These are phyloP conservation scores for Globisporangium perplexum DNA, from an alignment of 352 stramenopile genomes.

Conservation along the genomic window DNA sequence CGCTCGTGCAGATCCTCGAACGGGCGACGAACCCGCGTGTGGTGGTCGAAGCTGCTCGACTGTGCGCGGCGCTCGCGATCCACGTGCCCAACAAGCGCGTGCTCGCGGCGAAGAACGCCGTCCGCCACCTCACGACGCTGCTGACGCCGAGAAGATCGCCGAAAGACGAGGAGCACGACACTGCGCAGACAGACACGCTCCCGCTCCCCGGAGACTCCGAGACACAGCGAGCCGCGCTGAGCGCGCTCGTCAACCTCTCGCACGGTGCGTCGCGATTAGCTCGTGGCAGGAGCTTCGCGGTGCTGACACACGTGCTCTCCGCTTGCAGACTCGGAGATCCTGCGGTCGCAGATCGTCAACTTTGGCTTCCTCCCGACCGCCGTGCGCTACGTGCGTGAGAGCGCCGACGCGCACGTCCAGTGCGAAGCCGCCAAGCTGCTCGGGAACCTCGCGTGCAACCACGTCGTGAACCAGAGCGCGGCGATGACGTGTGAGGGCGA, in stretches of 20 bases:
- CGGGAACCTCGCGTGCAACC: conserved; percentile 59
- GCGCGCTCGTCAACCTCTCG: conserved; percentile 62
- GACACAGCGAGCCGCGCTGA: conserved; percentile 42
- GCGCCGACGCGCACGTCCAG: conserved; percentile 25
- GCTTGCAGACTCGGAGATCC: conserved; percentile 54
- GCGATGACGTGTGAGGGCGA: conserved; percentile 60
- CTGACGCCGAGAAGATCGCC: conserved; percentile 17
- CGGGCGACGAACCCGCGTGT: conserved; percentile 41
- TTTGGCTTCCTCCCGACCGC: conserved; percentile 38
- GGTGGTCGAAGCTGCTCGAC: conserved; percentile 41
- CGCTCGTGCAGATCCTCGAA: conserved; percentile 50
- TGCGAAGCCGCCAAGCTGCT: conserved; percentile 58
- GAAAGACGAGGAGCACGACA: conserved; percentile 14
- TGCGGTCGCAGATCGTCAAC: conserved; percentile 66
- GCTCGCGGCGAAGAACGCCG: conserved; percentile 55
- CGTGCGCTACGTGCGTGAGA: conserved; percentile 50
- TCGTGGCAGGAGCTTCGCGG: too few species aligned
- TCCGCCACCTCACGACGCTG: conserved; percentile 38
- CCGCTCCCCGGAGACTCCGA: conserved; percentile 29
- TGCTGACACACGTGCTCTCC: background rate
- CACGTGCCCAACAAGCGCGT: conserved; percentile 62
- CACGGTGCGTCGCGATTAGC: conserved; percentile 49
- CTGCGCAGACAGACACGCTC: conserved; percentile 24
- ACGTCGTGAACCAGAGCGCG: conserved; percentile 65
- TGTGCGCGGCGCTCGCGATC: conserved; percentile 47